These are phyloP conservation scores for Jaapia argillacea DNA, from an alignment of 768 basidiomycete species.

Conservation along the genomic window DNA sequence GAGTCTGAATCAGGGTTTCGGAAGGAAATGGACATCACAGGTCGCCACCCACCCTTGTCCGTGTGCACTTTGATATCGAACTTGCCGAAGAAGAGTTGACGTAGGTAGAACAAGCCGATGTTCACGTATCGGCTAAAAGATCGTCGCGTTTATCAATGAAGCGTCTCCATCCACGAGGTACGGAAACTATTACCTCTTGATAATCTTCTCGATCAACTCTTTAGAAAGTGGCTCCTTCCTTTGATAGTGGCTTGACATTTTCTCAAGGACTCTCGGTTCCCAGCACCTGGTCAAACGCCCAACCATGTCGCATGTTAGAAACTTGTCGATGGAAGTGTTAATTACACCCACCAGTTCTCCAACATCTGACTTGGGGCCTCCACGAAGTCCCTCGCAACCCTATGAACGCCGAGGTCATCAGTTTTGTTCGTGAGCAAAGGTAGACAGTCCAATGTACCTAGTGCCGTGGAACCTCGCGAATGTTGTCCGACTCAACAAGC, in stretches of 20 bases:
- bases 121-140: conserved; percentile 51
- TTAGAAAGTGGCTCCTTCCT: conserved; percentile 60
- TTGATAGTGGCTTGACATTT: conserved; percentile 77
- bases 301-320: background rate
- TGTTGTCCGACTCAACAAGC: conserved; percentile 55
- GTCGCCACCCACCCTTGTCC: conserved; percentile 46
- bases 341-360: conserved; percentile 62
- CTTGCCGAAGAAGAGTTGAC: conserved; percentile 78
- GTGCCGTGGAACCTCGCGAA: conserved; percentile 80
- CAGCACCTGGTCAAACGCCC: conserved; percentile 49
- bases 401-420: background rate
- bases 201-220: conserved; percentile 69
- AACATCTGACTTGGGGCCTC: conserved; percentile 91
- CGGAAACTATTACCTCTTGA: conserved; percentile 47
- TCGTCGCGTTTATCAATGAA: background rate
- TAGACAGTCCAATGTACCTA: conserved; percentile 23
- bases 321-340: background rate
- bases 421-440: background rate
- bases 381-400: conserved; percentile 74
- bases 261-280: conserved; percentile 66
- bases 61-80: conserved; percentile 73
- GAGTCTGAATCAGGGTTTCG: conserved; percentile 6
- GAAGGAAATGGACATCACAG: background rate
- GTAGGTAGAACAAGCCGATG: conserved; percentile 71
- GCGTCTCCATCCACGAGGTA: background rate